A percentile compares a stretch with the other conserved stretches of the same genome.
These are phyloP conservation scores for Fusarium miscanthi DNA, from an alignment of 2,329 filamentous ascomycete genomes.

Conservation along the genomic window DNA sequence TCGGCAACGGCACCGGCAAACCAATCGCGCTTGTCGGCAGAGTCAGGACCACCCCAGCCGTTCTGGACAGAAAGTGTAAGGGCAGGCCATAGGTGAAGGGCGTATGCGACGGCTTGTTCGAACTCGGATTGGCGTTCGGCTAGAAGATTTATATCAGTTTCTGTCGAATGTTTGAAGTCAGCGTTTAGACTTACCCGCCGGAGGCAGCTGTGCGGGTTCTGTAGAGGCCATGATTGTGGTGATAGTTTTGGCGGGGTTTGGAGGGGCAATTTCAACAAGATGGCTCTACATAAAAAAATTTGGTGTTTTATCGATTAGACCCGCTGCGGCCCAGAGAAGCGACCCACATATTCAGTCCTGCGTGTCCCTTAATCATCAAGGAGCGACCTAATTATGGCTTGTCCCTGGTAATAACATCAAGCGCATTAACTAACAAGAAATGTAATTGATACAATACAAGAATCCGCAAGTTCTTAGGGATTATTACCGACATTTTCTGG, in stretches of 20 bases:
- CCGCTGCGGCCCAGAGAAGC: neutral
- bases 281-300: constrained; percentile 43
- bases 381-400: neutral
- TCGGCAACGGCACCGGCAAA: constrained; percentile 89
- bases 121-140: constrained; percentile 73
- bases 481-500: neutral
- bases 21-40: constrained; percentile 93
- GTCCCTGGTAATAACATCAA: neutral
- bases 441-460: too few relatives aligned
- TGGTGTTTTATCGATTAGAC: constrained; percentile 41
- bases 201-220: constrained; percentile 46
- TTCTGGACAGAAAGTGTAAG: constrained; percentile 88
- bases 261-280: constrained; percentile 44
- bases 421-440: neutral
- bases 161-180: neutral
- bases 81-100: constrained; percentile 88
- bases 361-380: neutral
- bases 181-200: constrained; percentile 43
- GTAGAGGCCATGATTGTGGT: constrained; percentile 48
- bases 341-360: constrained; percentile 5
- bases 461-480: too few relatives aligned
- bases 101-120: constrained; percentile 87
- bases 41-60: constrained; percentile 87
- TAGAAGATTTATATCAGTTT: constrained; percentile 43
- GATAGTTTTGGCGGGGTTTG: constrained; percentile 45